Evolutionary conservation across 306 rosid species (phyloP).

Genomic region (Acacia acuminata): DNA sequence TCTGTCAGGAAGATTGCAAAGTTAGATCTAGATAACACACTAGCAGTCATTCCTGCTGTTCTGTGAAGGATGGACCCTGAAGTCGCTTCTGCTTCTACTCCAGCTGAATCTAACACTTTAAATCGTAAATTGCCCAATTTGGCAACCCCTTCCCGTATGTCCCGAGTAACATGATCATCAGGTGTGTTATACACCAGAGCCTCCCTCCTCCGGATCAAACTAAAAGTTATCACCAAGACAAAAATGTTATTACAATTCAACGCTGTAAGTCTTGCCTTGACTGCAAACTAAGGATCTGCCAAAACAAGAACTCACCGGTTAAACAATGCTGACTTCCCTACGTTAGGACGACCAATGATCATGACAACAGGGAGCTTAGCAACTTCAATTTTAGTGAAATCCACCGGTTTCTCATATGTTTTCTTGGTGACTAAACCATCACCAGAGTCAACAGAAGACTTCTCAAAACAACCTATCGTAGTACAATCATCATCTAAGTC

Average conservation of each 20-base stretch:
- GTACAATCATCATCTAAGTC: conserved; percentile 8
- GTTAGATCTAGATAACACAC: conserved; percentile 62
- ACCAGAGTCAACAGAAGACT: conserved; percentile 1
- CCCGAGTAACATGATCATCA: conserved; percentile 91
- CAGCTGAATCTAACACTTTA: conserved; percentile 92
- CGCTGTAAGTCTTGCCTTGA: not conserved
- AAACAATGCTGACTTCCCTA: conserved; percentile 74
- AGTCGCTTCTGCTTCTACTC: conserved; percentile 74
- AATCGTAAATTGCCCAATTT: conserved; percentile 85
- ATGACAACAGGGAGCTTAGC: conserved; percentile 62
- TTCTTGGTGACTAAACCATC: conserved; percentile 1
- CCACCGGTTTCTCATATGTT: conserved; percentile 39
- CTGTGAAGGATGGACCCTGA: conserved; percentile 86
- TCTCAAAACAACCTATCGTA: not conserved
- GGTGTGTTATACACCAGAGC: conserved; percentile 96
- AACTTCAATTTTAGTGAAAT: conserved; percentile 60
- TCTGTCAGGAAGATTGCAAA: conserved; percentile 80
- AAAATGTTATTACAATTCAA: not conserved
- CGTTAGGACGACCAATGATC: conserved; percentile 72
- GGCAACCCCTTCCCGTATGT: conserved; percentile 87
- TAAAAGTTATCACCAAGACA: conserved; percentile 18
- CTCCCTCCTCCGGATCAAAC: conserved; percentile 87
- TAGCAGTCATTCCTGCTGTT: conserved; percentile 80
- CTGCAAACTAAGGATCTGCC: not conserved
- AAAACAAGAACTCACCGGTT: conserved; percentile 53